Evolutionary conservation across 2,329 filamentous ascomycete genomes (phyloP).

Genomic region (Beauveria pseudobassiana): DNA sequence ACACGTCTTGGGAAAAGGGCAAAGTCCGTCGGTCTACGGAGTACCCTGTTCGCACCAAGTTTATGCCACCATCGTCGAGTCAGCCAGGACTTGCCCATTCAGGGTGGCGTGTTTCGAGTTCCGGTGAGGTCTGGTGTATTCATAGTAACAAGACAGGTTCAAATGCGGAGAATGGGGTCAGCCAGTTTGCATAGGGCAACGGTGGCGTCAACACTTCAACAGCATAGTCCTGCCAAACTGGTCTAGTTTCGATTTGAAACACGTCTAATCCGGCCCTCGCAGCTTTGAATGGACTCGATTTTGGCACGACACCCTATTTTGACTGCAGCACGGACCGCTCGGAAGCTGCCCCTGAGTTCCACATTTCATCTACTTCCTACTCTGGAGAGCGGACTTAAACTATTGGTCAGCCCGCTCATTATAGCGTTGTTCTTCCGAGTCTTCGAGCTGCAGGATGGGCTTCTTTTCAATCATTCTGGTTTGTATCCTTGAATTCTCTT

Average conservation of each 20-base stretch:
- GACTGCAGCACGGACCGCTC: background rate
- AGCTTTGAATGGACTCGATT: background rate
- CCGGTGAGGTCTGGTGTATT: slow-evolving; percentile 8
- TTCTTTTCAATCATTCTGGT: background rate
- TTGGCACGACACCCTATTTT: background rate
- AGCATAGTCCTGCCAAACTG: background rate
- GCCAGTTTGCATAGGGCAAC: background rate
- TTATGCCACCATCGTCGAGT: background rate
- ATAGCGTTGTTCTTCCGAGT: background rate
- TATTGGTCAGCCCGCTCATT: background rate
- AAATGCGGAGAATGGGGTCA: background rate
- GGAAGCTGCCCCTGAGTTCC: background rate
- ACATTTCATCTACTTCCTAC: slow-evolving; percentile 9
- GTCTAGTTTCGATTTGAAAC: slow-evolving; percentile 4
- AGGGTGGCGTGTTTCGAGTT: slow-evolving; percentile 10
- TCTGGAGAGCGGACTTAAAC: background rate
- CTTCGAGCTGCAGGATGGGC: background rate
- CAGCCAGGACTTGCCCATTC: background rate
- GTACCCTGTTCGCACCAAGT: background rate
- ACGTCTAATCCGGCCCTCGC: background rate
- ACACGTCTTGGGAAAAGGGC: background rate
- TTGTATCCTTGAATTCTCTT: background rate
- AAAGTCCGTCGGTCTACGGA: background rate
- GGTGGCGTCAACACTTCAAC: background rate
- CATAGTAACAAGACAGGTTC: background rate